Conservation (phyloP, 2,329 filamentous ascomycete species). For the Penicillium sumatraense region DNA sequence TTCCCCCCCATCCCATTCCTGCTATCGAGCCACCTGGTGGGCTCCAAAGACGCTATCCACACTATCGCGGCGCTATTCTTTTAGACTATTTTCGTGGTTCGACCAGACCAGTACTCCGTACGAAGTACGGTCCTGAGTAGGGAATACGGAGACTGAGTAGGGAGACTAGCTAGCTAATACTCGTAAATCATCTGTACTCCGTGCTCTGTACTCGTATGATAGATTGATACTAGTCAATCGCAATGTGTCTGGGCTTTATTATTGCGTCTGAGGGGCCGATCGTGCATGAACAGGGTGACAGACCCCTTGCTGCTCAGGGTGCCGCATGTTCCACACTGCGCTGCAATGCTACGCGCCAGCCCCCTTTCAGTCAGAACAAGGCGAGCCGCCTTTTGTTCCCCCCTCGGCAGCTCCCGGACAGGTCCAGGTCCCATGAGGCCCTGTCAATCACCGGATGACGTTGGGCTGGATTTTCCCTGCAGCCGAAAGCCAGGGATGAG, state of each 20-base stretch:
- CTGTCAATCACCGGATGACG: slow-evolving; percentile 20
- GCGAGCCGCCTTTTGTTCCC: slow-evolving; percentile 14
- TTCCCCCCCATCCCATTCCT: slow-evolving; percentile 3
- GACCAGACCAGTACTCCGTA: not conserved
- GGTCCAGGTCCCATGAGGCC: slow-evolving; percentile 4
- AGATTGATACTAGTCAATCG: too few species aligned
- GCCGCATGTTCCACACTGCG: slow-evolving; percentile 34
- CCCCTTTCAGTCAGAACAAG: not conserved
- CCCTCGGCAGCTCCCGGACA: slow-evolving; percentile 13
- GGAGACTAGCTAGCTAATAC: not conserved
- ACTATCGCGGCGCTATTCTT: slow-evolving; percentile 2
- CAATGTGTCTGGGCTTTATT: not conserved
- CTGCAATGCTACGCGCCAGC: slow-evolving; percentile 7
- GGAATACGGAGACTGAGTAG: not conserved
- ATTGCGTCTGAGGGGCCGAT: slow-evolving; percentile 20
- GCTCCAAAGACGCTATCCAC: slow-evolving; percentile 1
- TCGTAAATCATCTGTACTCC: slow-evolving; percentile 10
- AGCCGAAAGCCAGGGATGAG: slow-evolving; percentile 25
- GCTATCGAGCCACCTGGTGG: slow-evolving; percentile 2
- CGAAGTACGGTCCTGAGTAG: not conserved
- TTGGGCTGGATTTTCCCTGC: slow-evolving; percentile 22
- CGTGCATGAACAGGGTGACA: slow-evolving; percentile 31
- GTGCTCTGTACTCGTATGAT: not conserved
- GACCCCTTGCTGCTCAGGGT: slow-evolving; percentile 39
- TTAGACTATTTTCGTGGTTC: not conserved